Percentiles rank a stretch among this genome's conserved stretches.
These are phyloP conservation scores for Rubus idaeus DNA, from an alignment of 306 rosid genomes.

Conservation along the genomic window DNA sequence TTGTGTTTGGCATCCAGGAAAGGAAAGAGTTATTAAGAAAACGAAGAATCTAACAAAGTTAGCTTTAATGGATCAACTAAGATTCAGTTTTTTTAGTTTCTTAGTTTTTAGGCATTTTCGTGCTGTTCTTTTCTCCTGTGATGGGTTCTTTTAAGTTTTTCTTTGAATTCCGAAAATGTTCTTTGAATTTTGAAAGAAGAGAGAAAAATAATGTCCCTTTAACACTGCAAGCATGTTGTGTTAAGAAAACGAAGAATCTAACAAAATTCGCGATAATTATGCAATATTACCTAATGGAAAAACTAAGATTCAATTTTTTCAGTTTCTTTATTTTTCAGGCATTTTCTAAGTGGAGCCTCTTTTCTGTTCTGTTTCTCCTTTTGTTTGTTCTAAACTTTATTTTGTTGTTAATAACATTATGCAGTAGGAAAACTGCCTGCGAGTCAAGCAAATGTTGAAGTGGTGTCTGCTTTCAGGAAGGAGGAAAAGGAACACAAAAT, in stretches of 20 bases:
- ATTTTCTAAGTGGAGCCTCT: background rate
- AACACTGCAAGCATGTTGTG: too few species aligned
- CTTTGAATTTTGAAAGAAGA: too few species aligned
- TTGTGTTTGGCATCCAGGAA: slow-evolving; percentile 11
- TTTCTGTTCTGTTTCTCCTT: background rate
- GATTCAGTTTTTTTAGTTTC: background rate
- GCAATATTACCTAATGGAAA: background rate
- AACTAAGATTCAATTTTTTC: background rate
- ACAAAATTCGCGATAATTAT: background rate
- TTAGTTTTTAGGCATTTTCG: background rate
- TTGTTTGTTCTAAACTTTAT: background rate
- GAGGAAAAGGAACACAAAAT: slow-evolving; percentile 55
- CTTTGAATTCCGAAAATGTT: too few species aligned
- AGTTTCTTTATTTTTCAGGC: background rate
- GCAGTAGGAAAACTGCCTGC: slow-evolving; percentile 92
- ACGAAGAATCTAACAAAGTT: background rate
- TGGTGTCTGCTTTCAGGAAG: slow-evolving; percentile 61
- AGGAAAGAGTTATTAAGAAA: background rate
- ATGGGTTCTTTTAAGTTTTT: background rate
- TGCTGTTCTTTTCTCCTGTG: background rate
- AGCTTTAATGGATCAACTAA: background rate
- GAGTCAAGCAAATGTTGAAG: slow-evolving; percentile 55
- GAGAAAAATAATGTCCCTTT: too few species aligned
- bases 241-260: background rate
- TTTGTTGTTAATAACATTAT: slow-evolving; percentile 18